Percentiles rank a stretch among this genome's conserved stretches.
These are phyloP conservation scores for Sugiyamaella americana DNA, from an alignment of 805 yeast species.

Conservation along the genomic window DNA sequence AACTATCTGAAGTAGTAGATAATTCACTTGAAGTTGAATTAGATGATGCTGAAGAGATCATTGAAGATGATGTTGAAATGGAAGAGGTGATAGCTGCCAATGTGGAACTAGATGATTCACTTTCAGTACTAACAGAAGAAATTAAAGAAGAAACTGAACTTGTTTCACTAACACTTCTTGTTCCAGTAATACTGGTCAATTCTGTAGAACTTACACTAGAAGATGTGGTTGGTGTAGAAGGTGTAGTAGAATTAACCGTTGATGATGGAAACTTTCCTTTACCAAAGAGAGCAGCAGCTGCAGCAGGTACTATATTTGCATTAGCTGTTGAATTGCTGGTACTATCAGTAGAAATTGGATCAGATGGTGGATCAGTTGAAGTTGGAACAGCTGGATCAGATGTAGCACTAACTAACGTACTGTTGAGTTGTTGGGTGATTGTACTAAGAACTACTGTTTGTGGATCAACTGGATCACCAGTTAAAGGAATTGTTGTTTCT, in stretches of 20 bases:
- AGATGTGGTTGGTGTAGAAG: neutral
- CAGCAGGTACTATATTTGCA: neutral
- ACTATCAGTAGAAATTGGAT: slow-evolving; percentile 10
- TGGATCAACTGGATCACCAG: neutral
- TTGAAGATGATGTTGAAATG: slow-evolving; percentile 2
- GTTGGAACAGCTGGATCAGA: slow-evolving; percentile 2
- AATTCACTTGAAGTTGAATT: slow-evolving; percentile 2
- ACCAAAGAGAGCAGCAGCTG: neutral
- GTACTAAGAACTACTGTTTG: neutral
- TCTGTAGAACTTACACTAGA: slow-evolving; percentile 1
- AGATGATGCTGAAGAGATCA: neutral
- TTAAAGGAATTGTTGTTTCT: neutral
- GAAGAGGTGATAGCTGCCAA: neutral
- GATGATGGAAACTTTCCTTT: neutral
- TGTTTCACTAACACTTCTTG: neutral
- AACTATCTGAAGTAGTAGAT: slow-evolving; percentile 2
- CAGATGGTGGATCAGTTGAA: slow-evolving; percentile 1
- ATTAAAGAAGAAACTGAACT: neutral
- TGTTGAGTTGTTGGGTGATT: no score
- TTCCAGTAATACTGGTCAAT: slow-evolving; percentile 1
- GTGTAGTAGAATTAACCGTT: neutral
- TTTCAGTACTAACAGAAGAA: neutral
- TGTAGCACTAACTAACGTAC: no score
- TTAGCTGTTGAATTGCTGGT: slow-evolving; percentile 14
- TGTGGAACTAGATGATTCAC: neutral